These are phyloP conservation scores for Silene vulgaris DNA, from an alignment of 179 eudicot species.

Conservation along the genomic window DNA sequence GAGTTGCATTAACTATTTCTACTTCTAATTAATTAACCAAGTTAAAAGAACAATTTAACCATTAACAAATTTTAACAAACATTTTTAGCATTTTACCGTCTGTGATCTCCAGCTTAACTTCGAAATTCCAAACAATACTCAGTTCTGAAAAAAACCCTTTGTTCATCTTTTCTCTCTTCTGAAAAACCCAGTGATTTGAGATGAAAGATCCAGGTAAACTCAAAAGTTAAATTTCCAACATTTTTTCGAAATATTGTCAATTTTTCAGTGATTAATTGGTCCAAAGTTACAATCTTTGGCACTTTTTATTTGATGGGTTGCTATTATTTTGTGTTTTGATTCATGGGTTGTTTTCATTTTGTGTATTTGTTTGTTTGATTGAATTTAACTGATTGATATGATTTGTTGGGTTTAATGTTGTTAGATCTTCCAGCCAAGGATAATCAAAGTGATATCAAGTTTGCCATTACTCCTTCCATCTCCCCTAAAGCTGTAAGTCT, in stretches of 20 bases:
- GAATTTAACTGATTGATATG: not conserved
- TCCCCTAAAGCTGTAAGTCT: constrained; percentile 41
- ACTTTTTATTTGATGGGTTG: constrained; percentile 8
- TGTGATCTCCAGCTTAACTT: not conserved
- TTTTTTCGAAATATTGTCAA: too few species aligned
- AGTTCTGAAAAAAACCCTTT: not conserved
- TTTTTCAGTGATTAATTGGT: not conserved
- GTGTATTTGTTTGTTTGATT: not conserved
- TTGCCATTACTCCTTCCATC: constrained; percentile 39
- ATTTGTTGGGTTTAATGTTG: constrained; percentile 13
- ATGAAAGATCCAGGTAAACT: constrained; percentile 49
- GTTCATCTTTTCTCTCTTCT: not conserved
- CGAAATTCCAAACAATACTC: not conserved
- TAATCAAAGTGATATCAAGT: constrained; percentile 52
- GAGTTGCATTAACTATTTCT: too few species aligned
- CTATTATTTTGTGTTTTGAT: not conserved
- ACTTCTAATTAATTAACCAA: too few species aligned
- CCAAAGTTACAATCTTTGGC: not conserved
- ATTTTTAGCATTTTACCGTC: not conserved
- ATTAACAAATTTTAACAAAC: not conserved
- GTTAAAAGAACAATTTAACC: not conserved
- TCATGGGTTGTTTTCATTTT: not conserved
- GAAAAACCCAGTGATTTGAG: not conserved
- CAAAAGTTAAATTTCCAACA: too few species aligned
- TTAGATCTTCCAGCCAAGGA: constrained; percentile 50